phyloP scores from a whole-genome alignment of 495 filamentous ascomycete genomes.

The Aspergillus nidulans region DNA sequence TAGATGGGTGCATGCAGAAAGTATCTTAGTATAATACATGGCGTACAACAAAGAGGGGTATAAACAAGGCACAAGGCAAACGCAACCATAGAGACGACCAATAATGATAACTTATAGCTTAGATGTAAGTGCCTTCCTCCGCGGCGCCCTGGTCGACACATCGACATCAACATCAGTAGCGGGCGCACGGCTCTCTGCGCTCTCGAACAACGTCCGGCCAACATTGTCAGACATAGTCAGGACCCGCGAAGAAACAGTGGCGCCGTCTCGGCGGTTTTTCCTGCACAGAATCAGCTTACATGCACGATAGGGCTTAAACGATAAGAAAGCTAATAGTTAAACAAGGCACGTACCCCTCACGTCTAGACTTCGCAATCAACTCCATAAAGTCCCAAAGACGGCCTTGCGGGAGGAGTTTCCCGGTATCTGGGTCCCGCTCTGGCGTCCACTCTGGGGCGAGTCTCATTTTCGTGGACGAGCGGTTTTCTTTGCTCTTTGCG shows the following conservation, averaged over 20 bases:
- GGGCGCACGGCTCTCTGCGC: slow-evolving; percentile 26
- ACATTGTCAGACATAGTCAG: slow-evolving; percentile 64
- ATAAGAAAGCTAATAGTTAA: neutral
- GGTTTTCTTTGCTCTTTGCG: slow-evolving; percentile 55
- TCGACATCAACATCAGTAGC: slow-evolving; percentile 23
- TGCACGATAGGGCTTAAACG: neutral
- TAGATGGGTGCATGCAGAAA: too few species aligned
- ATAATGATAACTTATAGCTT: slow-evolving; percentile 26
- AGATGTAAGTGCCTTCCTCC: slow-evolving; percentile 34
- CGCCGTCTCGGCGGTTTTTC: slow-evolving; percentile 89
- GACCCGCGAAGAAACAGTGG: slow-evolving; percentile 82
- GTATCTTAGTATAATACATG: slow-evolving; percentile 2
- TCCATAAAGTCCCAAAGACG: slow-evolving; percentile 87
- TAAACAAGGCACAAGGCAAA: slow-evolving; percentile 1
- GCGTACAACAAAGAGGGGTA: slow-evolving; percentile 6
- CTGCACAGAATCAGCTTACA: slow-evolving; percentile 18
- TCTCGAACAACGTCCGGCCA: slow-evolving; percentile 46
- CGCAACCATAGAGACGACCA: neutral
- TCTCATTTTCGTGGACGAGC: slow-evolving; percentile 53
- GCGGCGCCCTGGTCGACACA: slow-evolving; percentile 36
- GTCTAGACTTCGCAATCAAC: slow-evolving; percentile 70
- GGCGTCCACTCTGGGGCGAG: slow-evolving; percentile 79
- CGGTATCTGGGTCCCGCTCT: slow-evolving; percentile 54
- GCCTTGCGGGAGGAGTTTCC: slow-evolving; percentile 62
- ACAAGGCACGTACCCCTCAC: slow-evolving; percentile 71